phyloP scores from a whole-genome alignment of 2,329 filamentous ascomycete genomes.

The Botrytis medusae region DNA sequence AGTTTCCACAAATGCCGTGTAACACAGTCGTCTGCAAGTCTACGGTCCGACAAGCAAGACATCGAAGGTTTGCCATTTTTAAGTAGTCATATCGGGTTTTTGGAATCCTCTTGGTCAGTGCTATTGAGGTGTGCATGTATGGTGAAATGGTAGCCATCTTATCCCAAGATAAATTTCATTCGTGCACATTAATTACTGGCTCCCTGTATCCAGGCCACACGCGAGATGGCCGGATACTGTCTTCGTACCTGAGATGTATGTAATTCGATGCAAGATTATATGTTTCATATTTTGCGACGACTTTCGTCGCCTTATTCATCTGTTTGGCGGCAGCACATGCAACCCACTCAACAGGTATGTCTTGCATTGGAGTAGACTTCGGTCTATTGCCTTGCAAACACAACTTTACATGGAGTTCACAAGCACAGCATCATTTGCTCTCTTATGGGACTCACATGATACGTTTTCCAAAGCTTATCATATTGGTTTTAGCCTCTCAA shows the following conservation, averaged over 20 bases:
- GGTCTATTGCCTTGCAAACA: neutral
- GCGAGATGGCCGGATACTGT: neutral
- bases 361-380: neutral
- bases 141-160: neutral
- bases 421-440: slow-evolving; percentile 20
- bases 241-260: neutral
- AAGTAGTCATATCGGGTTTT: neutral
- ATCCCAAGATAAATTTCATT: neutral
- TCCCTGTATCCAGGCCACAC: neutral
- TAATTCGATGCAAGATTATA: neutral
- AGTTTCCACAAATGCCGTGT: neutral
- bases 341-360: neutral
- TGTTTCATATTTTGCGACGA: neutral
- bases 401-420: neutral
- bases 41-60: neutral
- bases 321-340: neutral
- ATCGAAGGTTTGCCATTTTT: neutral
- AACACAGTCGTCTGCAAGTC: neutral
- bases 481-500: slow-evolving; percentile 1
- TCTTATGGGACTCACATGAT: slow-evolving; percentile 5
- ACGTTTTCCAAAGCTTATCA: neutral
- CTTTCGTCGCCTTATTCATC: neutral
- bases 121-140: slow-evolving; percentile 3
- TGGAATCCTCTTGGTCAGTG: slow-evolving; percentile 4
- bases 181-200: neutral